phyloP scores from a whole-genome alignment of 768 basidiomycete genomes.

The Leccinum arenicola region DNA sequence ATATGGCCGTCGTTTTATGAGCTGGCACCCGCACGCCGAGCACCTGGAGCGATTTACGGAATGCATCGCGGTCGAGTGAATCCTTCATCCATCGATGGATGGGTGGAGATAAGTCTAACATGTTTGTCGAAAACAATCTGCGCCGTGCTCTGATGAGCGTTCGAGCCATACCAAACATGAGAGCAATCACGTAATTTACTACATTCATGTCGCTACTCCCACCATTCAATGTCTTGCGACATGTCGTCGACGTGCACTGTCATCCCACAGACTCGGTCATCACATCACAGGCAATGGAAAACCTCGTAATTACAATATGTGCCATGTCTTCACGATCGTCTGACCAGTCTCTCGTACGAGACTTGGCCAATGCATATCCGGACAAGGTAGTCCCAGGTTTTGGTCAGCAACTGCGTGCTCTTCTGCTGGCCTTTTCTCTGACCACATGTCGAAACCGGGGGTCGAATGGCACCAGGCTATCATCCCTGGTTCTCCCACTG shows the following conservation, averaged over 20 bases:
- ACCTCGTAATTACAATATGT: slow-evolving; percentile 65
- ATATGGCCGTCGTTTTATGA: slow-evolving; percentile 48
- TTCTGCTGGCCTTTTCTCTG: slow-evolving; percentile 12
- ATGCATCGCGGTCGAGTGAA: slow-evolving; percentile 59
- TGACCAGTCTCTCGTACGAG: slow-evolving; percentile 72
- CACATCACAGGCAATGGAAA: slow-evolving; percentile 45
- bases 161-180: slow-evolving; percentile 18
- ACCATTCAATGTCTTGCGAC: slow-evolving; percentile 47
- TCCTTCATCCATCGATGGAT: slow-evolving; percentile 48
- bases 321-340: slow-evolving; percentile 71
- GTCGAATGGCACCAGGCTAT: slow-evolving; percentile 53
- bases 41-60: slow-evolving; percentile 62
- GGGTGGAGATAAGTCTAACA: slow-evolving; percentile 44
- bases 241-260: slow-evolving; percentile 86
- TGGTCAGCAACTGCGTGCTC: slow-evolving; percentile 49
- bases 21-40: slow-evolving; percentile 66
- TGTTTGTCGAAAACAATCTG: slow-evolving; percentile 7
- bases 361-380: slow-evolving; percentile 59
- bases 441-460: slow-evolving; percentile 1
- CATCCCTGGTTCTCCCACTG: slow-evolving; percentile 93
- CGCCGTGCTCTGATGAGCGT: not conserved
- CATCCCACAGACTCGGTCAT: slow-evolving; percentile 83
- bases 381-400: slow-evolving; percentile 82
- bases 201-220: slow-evolving; percentile 24
- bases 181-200: slow-evolving; percentile 1